phyloP scores from a whole-genome alignment of 1,284 basidiomycete genomes.

The Pterula multifida region DNA sequence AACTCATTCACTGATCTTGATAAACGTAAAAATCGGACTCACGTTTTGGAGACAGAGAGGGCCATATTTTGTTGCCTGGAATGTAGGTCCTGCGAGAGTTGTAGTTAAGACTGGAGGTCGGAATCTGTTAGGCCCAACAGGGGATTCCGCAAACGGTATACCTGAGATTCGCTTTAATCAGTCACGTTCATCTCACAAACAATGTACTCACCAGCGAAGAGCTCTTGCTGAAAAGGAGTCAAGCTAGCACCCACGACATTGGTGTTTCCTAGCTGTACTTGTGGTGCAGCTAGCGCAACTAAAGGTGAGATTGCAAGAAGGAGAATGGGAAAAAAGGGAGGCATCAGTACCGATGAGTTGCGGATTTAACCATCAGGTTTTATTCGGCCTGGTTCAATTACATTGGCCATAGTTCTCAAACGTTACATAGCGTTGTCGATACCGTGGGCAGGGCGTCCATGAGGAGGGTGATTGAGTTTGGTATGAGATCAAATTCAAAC shows the following conservation, averaged over 20 bases:
- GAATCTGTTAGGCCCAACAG: not conserved
- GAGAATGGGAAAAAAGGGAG: not conserved
- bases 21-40: not conserved
- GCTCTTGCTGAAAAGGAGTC: not conserved
- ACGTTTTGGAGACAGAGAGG: conserved; percentile 1
- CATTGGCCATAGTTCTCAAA: no score
- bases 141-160: not conserved
- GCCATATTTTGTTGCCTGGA: conserved; percentile 1
- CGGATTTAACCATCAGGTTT: no score
- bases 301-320: not conserved
- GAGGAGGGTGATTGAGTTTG: no score
- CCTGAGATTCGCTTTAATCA: not conserved
- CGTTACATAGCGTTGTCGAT: no score
- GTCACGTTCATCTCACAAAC: not conserved
- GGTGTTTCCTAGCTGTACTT: not conserved
- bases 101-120: not conserved
- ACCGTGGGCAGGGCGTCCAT: no score
- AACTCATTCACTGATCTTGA: not conserved
- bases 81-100: not conserved
- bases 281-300: not conserved
- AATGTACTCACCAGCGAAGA: not conserved
- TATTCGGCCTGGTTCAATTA: no score
- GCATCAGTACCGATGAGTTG: no score
- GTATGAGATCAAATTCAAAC: no score
- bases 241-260: not conserved